Conservation (phyloP, 768 basidiomycete species). For the Coprinopsis cinerea region DNA sequence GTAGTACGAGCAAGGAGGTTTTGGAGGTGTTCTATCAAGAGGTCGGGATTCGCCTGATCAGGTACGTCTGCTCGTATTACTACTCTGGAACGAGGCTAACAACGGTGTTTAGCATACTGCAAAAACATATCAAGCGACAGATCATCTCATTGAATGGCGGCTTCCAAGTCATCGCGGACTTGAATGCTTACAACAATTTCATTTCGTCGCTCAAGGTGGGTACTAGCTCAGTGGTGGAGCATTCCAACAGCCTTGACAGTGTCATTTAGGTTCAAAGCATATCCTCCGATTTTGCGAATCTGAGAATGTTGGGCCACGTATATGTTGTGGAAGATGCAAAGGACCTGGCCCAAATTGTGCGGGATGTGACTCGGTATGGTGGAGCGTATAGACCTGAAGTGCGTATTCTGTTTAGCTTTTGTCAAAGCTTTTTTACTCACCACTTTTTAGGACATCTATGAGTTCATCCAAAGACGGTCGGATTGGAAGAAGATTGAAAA, state of each 20-base stretch:
- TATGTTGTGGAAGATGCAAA: constrained; percentile 95
- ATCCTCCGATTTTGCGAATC: constrained; percentile 82
- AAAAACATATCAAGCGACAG: constrained; percentile 95
- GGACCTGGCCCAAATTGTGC: constrained; percentile 91
- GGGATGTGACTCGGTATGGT: constrained; percentile 93
- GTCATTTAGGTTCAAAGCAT: constrained; percentile 61
- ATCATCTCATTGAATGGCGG: constrained; percentile 94
- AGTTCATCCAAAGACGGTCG: constrained; percentile 89
- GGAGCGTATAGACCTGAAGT: constrained; percentile 95
- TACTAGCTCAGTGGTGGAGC: neutral
- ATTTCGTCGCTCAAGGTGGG: constrained; percentile 77
- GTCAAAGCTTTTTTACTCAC: neutral
- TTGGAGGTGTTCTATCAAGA: constrained; percentile 98
- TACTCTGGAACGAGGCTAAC: neutral
- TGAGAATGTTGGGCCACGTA: constrained; percentile 97
- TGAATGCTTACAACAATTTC: constrained; percentile 91
- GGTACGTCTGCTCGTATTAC: constrained; percentile 39
- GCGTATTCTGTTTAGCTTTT: constrained; percentile 11
- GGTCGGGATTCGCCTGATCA: constrained; percentile 84
- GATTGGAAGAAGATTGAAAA: constrained; percentile 99
- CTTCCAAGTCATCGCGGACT: constrained; percentile 92
- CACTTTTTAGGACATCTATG: constrained; percentile 74
- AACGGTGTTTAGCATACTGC: constrained; percentile 63
- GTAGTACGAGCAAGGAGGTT: constrained; percentile 93
- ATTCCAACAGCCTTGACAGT: neutral